Conservation (phyloP, 805 yeast genomes). For the Sugiyamaella marilandica region DNA sequence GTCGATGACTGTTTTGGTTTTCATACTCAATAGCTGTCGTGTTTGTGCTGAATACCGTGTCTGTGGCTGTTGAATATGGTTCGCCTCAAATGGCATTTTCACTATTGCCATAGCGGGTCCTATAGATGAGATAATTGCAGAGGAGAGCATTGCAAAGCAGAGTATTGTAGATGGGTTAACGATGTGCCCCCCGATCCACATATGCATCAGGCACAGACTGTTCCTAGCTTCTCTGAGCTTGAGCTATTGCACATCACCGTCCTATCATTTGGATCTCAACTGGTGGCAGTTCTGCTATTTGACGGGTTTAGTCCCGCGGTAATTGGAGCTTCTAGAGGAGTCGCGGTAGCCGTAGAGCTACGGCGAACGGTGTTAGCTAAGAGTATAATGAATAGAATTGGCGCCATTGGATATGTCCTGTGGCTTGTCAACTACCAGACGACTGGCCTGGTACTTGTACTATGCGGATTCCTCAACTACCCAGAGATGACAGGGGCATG, state of each 20-base stretch:
- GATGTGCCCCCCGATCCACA: background rate
- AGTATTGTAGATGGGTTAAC: background rate
- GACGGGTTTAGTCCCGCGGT: constrained; percentile 30
- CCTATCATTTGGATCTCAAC: constrained; percentile 37
- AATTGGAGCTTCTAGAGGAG: constrained; percentile 34
- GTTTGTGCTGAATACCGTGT: constrained; percentile 29
- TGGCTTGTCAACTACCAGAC: constrained; percentile 32
- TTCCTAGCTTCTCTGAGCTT: constrained; percentile 32
- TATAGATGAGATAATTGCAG: background rate
- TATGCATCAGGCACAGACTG: constrained; percentile 28
- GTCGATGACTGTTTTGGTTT: constrained; percentile 27
- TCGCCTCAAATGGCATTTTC: constrained; percentile 26
- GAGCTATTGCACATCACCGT: constrained; percentile 36
- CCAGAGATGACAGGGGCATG: constrained; percentile 11
- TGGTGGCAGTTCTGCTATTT: constrained; percentile 35
- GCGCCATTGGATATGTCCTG: constrained; percentile 32
- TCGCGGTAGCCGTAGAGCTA: constrained; percentile 34
- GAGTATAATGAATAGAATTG: constrained; percentile 20
- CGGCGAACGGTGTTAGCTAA: constrained; percentile 35
- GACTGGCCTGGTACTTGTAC: constrained; percentile 28
- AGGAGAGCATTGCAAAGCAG: background rate
- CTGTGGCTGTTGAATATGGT: constrained; percentile 33
- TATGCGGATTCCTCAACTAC: constrained; percentile 3
- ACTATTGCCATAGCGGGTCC: constrained; percentile 8
- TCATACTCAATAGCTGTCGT: constrained; percentile 28